phyloP scores from a whole-genome alignment of 2,329 filamentous ascomycete species.

The Colletotrichum siamense region DNA sequence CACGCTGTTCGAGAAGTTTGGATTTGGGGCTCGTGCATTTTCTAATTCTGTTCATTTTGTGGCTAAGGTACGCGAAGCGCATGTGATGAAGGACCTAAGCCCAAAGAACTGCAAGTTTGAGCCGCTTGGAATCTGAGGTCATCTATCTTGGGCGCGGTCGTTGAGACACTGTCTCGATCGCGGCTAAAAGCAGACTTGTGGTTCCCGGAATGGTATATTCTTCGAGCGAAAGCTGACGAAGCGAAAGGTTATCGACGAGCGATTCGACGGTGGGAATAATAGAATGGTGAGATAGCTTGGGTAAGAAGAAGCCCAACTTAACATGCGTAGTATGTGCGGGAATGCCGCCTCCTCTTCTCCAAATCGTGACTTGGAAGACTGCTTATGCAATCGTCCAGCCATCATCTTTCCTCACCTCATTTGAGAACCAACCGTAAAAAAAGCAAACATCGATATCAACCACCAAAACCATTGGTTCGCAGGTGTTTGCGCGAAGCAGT shows the following conservation, averaged over 20 bases:
- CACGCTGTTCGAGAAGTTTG: not conserved
- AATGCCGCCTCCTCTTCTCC: not conserved
- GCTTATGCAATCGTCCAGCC: not conserved
- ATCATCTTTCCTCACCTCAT: not conserved
- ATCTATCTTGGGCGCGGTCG: not conserved
- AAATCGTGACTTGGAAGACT: not conserved
- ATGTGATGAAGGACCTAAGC: not conserved
- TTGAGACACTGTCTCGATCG: not conserved
- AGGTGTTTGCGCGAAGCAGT: not conserved
- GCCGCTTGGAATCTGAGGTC: not conserved
- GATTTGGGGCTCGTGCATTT: not conserved
- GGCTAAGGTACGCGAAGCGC: not conserved
- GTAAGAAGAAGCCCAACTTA: not conserved
- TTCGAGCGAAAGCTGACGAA: not conserved
- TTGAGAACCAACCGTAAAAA: not conserved
- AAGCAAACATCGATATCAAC: not conserved
- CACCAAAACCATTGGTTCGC: not conserved
- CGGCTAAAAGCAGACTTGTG: not conserved
- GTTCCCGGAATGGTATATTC: fast-evolving
- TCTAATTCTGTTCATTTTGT: not conserved
- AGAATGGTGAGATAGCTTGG: not conserved
- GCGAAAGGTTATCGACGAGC: not conserved
- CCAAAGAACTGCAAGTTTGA: not conserved
- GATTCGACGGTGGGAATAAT: not conserved
- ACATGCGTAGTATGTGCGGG: not conserved